phyloP scores from a whole-genome alignment of 305 asterid genomes.

The Solanum hybrid region DNA sequence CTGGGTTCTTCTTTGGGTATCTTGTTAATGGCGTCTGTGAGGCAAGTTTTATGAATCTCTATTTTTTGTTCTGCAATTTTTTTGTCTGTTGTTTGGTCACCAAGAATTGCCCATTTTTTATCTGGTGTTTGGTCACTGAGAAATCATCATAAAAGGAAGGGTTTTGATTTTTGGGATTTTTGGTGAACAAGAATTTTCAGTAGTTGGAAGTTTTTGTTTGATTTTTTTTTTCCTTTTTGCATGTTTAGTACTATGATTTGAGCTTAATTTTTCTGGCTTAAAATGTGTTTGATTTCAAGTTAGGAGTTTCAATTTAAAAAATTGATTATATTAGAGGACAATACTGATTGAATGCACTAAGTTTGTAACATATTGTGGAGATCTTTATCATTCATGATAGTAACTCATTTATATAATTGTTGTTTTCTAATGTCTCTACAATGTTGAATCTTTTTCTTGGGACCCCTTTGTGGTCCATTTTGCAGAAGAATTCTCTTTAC shows the following conservation, averaged over 20 bases:
- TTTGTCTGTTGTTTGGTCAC: background rate
- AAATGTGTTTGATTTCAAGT: background rate
- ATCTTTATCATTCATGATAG: background rate
- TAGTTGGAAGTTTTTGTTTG: background rate
- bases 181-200: background rate
- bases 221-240: background rate
- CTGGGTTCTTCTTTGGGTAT: slow-evolving; percentile 76
- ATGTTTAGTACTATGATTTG: background rate
- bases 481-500: background rate
- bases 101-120: background rate
- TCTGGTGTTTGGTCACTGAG: background rate
- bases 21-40: slow-evolving; percentile 76
- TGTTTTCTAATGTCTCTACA: background rate
- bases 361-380: background rate
- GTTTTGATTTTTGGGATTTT: background rate
- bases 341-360: background rate
- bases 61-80: background rate
- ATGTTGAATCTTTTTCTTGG: background rate
- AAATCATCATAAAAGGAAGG: background rate
- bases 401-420: background rate
- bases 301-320: background rate
- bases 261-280: background rate
- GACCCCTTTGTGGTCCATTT: slow-evolving; percentile 4
- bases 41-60: slow-evolving; percentile 19
- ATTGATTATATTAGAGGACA: background rate